Conservation (phyloP, 345 rosid species). For the Eucalyptus coolabah region DNA sequence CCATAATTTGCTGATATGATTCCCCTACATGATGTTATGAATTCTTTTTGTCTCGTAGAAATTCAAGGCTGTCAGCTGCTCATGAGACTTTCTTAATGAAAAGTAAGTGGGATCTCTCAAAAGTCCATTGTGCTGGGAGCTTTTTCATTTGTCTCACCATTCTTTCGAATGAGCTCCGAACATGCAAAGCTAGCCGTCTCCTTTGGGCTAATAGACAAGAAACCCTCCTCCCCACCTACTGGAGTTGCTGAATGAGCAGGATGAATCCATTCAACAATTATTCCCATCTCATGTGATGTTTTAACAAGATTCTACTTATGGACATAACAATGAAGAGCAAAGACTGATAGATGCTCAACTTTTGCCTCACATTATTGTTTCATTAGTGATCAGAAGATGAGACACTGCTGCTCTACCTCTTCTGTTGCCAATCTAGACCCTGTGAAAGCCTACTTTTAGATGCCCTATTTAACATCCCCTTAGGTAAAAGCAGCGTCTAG, state of each 20-base stretch:
- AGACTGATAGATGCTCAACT: background rate
- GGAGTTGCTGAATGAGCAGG: background rate
- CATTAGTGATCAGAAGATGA: background rate
- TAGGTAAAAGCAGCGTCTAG: background rate
- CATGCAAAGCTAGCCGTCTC: background rate
- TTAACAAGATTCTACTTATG: background rate
- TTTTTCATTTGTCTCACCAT: background rate
- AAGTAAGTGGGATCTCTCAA: background rate
- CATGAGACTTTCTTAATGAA: background rate
- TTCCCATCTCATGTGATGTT: background rate
- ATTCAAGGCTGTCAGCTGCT: background rate
- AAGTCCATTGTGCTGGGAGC: background rate
- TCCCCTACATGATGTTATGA: background rate
- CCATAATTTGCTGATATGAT: background rate
- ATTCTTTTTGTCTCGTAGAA: background rate
- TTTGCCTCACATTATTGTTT: background rate
- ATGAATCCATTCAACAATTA: background rate
- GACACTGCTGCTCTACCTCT: background rate
- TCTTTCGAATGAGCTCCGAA: background rate
- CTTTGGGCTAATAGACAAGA: background rate
- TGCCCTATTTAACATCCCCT: background rate
- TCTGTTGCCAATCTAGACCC: background rate
- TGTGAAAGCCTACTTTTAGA: background rate
- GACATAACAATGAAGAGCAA: background rate
- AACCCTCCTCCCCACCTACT: background rate